Base-by-base conservation (phyloP, 2,329 filamentous ascomycete species). In the Aspergillus sojae region DNA sequence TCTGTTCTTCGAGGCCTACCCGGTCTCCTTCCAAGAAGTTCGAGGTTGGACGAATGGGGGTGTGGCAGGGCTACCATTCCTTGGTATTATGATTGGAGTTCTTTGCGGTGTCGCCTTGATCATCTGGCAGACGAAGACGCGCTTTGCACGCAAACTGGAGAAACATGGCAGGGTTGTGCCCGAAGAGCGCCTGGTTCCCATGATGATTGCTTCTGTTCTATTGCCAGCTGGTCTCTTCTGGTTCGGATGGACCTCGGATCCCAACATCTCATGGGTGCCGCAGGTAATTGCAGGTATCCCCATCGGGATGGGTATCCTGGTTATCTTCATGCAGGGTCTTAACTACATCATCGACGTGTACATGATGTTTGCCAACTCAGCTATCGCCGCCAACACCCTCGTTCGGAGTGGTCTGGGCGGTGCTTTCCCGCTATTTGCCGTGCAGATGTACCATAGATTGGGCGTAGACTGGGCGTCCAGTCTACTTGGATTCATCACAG, bases 201-300 rank as follows among this genome's bases (percentile, higher is more conserved):
- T 82, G 78, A 80, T 83, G 53, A 58, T 81, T 14, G 79, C 78
- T 26, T 79, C 75, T 0, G 65, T 79, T 12, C 63, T 81, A 4
- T 70, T 84, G 5, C 80, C 82, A 0, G 70, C 72, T 46, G 81
- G 81, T 43, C 71, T 84, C 6, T 83, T 83, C 67, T 81, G 80
- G 78, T 83, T 83, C 63, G 81, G 77, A 16, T 84, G 83, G 83
- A 77, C 77, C 10, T 79, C 78, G 0, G 75, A 73, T 56, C 73
- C 73, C 3, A 64, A 74, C 34, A 78, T 81, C 39, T 77, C 73
- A 14, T 83, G 81, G 81, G 77, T 82, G 19, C 76, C 79, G 1
- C 80, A 81, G 45, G 79, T 81, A 1, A 68, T 83, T 4, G 74
- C 79, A 5, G 80, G 78, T 2, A 67, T 81, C 0, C 75, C 76